Conservation (phyloP, 108 stramenopile species). For the Ochromonas danica region DNA sequence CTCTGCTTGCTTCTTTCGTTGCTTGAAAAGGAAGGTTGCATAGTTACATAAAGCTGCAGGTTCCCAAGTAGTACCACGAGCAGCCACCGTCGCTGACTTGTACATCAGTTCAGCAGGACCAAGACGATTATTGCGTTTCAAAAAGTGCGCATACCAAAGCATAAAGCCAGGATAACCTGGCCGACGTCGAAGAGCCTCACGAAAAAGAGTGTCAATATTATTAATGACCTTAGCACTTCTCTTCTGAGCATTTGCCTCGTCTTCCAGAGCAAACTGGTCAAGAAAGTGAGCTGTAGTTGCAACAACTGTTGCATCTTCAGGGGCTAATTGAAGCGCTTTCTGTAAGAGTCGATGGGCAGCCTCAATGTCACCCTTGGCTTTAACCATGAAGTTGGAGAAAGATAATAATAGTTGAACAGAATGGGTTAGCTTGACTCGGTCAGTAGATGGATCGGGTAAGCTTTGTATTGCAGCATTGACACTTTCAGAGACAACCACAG, state of each 20-base stretch:
- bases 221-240: not conserved
- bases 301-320: conserved; percentile 9
- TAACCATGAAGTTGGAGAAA: not conserved
- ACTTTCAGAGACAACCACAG: no score
- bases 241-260: not conserved
- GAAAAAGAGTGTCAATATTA: not conserved
- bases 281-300: conserved; percentile 11
- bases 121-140: not conserved
- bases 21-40: conserved; percentile 27
- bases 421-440: not conserved
- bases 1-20: not conserved
- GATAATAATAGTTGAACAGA: not conserved
- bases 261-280: no score
- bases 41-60: conserved; percentile 31
- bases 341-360: not conserved
- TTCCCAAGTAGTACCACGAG: not conserved
- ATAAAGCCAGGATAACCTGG: not conserved
- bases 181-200: not conserved
- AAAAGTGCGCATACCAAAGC: conserved; percentile 29
- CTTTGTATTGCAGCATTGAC: no score
- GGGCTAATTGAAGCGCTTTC: not conserved
- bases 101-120: conserved; percentile 21
- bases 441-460: no score
- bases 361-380: conserved; percentile 23
- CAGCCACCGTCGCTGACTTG: no score